Percentiles rank a stretch among this genome's conserved stretches.
These are phyloP conservation scores for Paxillus ammoniavirescens DNA, from an alignment of 768 basidiomycete genomes.

Conservation along the genomic window DNA sequence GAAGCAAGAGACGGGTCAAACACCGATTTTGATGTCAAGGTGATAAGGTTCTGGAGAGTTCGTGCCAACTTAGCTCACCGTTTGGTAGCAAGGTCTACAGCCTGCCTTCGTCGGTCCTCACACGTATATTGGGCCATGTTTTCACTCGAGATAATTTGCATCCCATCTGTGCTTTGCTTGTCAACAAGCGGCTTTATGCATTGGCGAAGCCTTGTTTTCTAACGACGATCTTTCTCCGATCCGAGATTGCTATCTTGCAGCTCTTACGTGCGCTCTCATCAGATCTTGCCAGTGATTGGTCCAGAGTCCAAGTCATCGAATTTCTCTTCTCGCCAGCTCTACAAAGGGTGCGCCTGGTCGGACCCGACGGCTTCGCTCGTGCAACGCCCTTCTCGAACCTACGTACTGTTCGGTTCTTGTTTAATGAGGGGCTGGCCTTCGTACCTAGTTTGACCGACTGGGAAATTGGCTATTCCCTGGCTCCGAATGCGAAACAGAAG, in stretches of 20 bases:
- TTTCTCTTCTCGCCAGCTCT: conserved; percentile 2
- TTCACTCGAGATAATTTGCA: background rate
- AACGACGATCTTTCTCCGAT: conserved; percentile 1
- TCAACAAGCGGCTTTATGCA: background rate
- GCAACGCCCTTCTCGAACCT: background rate
- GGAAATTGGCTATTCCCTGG: background rate
- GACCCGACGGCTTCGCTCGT: background rate
- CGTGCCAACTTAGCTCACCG: background rate
- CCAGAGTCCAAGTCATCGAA: background rate
- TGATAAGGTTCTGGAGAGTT: too few species aligned
- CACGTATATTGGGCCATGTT: background rate
- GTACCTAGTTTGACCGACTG: background rate
- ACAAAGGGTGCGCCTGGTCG: background rate
- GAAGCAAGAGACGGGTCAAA: too few species aligned
- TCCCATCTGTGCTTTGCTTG: background rate
- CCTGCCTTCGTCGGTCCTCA: conserved; percentile 1
- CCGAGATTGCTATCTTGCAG: conserved; percentile 1
- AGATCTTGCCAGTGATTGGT: background rate
- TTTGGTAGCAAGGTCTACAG: background rate
- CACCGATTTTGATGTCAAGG: too few species aligned
- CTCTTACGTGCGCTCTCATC: background rate
- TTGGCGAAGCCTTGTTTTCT: conserved; percentile 2
- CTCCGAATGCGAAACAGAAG: background rate
- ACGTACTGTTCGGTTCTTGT: conserved; percentile 1
- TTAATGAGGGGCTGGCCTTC: background rate